Conservation (phyloP, 139 green algal genomes). For the Coelastrella sp. region DNA sequence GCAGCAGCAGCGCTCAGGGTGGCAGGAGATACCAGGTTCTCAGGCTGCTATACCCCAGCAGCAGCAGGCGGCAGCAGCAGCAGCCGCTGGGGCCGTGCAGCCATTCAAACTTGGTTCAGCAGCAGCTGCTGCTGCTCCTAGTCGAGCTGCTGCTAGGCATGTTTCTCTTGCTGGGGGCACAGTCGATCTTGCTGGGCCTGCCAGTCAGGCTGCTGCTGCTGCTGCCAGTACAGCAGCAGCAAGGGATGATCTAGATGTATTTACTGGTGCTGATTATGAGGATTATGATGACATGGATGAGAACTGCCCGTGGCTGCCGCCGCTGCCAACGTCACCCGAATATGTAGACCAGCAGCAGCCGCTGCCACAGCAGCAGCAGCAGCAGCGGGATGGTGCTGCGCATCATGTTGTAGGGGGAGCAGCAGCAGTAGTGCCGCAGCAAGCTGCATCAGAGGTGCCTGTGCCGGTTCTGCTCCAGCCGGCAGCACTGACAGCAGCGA, state of each 20-base stretch:
- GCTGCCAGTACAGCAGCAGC: background rate
- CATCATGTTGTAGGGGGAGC: background rate
- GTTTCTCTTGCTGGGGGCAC: background rate
- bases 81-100: background rate
- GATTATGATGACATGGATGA: background rate
- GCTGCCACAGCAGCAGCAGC: background rate
- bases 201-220: background rate
- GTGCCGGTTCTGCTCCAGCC: background rate
- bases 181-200: background rate
- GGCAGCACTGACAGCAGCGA: background rate
- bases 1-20: background rate
- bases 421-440: no score
- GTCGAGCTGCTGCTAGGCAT: background rate
- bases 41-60: background rate
- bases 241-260: background rate
- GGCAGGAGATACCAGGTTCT: background rate
- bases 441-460: no score
- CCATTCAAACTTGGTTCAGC: background rate
- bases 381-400: background rate
- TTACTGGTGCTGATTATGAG: background rate
- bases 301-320: background rate
- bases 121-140: conserved; percentile 1
- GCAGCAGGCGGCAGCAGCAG: background rate
- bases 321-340: background rate
- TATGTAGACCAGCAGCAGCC: background rate